These are phyloP conservation scores for Hymenoscyphus infarciens DNA, from an alignment of 2,329 filamentous ascomycete genomes.

Conservation along the genomic window DNA sequence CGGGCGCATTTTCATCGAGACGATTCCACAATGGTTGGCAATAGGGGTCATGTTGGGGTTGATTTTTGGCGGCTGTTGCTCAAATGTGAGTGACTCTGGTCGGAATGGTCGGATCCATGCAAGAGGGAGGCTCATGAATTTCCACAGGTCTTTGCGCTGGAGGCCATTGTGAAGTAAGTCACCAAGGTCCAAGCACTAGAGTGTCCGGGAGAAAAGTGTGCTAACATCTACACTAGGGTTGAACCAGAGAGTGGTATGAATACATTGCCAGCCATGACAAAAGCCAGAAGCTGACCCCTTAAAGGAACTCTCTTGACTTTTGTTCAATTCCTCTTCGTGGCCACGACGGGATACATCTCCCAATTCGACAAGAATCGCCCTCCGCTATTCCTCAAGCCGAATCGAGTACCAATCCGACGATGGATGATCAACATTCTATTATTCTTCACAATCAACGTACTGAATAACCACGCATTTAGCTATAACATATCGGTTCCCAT, in stretches of 20 bases:
- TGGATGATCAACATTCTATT: constrained; percentile 87
- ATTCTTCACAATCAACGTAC: constrained; percentile 89
- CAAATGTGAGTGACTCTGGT: constrained; percentile 62
- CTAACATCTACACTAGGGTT: constrained; percentile 50
- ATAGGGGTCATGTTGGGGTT: constrained; percentile 69
- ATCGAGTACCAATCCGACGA: constrained; percentile 75
- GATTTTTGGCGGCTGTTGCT: constrained; percentile 95
- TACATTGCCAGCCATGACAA: background rate
- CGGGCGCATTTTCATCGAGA: constrained; percentile 53
- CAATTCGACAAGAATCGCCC: constrained; percentile 66
- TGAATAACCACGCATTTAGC: constrained; percentile 97
- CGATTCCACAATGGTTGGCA: constrained; percentile 60
- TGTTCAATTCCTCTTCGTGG: constrained; percentile 82
- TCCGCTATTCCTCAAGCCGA: constrained; percentile 70
- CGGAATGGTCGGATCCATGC: constrained; percentile 7
- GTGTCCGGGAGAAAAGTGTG: constrained; percentile 4
- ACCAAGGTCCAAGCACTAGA: background rate
- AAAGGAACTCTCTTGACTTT: constrained; percentile 82
- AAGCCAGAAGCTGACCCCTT: constrained; percentile 19
- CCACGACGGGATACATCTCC: constrained; percentile 70
- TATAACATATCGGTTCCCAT: constrained; percentile 95
- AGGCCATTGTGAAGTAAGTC: constrained; percentile 87
- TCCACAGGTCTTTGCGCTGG: constrained; percentile 83
- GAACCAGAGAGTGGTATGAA: constrained; percentile 75
- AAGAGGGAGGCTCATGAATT: constrained; percentile 30